A percentile compares a stretch with the other conserved stretches of the same genome.
Evolutionary conservation across 2,329 filamentous ascomycete genomes (phyloP).

Genomic region (Fusarium verticillioides): DNA sequence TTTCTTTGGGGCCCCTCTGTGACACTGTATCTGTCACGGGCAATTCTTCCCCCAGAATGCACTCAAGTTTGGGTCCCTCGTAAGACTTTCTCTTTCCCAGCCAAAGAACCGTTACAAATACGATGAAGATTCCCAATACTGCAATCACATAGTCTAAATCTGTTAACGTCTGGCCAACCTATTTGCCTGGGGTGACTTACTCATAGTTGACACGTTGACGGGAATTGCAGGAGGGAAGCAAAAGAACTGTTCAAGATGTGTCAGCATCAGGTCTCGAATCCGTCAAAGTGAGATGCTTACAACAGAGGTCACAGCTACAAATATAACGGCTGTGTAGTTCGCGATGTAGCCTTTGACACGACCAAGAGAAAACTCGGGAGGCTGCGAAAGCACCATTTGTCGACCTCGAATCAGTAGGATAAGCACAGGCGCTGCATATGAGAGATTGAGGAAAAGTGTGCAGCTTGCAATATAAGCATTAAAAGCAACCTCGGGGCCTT

Average conservation of each 20-base stretch:
- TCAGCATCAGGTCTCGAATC: background rate
- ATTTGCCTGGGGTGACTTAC: background rate
- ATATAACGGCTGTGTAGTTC: slow-evolving; percentile 49
- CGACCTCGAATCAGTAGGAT: slow-evolving; percentile 52
- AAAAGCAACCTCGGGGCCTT: slow-evolving; percentile 57
- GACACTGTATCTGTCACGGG: slow-evolving; percentile 17
- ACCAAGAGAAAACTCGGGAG: slow-evolving; percentile 48
- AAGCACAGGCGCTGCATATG: slow-evolving; percentile 57
- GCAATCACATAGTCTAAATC: slow-evolving; percentile 50
- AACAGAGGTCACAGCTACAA: slow-evolving; percentile 54
- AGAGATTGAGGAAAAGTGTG: slow-evolving; percentile 59
- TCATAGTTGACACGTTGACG: slow-evolving; percentile 36
- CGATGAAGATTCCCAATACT: slow-evolving; percentile 49
- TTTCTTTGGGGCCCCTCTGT: slow-evolving; percentile 2
- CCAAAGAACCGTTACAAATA: slow-evolving; percentile 31
- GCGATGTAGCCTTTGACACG: slow-evolving; percentile 42
- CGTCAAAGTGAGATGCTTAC: slow-evolving; percentile 28
- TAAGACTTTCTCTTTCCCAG: slow-evolving; percentile 32
- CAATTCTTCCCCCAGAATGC: slow-evolving; percentile 32
- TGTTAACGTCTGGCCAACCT: background rate
- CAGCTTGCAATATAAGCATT: slow-evolving; percentile 58
- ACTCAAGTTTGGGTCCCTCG: slow-evolving; percentile 35
- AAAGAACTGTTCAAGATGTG: slow-evolving; percentile 21
- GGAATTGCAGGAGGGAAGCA: slow-evolving; percentile 41
- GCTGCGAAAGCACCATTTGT: slow-evolving; percentile 43